Percentiles rank a stretch among this genome's conserved stretches.
Conservation (phyloP, 1,284 basidiomycete species). For the Paramarasmius palmivorus region DNA sequence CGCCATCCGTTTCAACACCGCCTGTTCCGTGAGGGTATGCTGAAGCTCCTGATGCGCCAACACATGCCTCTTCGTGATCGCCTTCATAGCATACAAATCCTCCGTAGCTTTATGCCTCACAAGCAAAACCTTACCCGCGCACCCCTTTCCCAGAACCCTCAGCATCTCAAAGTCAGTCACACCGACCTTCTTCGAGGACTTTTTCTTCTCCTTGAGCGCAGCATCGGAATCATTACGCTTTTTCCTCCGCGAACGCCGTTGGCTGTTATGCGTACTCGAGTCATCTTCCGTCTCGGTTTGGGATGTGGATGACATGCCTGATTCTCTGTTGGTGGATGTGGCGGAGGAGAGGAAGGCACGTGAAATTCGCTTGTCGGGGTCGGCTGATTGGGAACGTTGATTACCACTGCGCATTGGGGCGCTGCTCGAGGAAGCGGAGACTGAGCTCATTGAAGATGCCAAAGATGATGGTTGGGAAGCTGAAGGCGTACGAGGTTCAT, state of each 20-base stretch:
- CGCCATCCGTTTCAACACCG: conserved; percentile 89
- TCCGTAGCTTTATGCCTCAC: conserved; percentile 75
- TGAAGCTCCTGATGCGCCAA: conserved; percentile 93
- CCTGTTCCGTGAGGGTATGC: conserved; percentile 94
- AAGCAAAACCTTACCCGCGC: conserved; percentile 91
- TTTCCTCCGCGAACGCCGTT: conserved; percentile 7
- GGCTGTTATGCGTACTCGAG: conserved; percentile 45
- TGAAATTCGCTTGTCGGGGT: conserved; percentile 62
- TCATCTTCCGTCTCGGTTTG: conserved; percentile 56
- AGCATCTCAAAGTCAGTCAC: conserved; percentile 96
- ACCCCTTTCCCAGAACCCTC: conserved; percentile 93
- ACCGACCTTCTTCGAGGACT: conserved; percentile 66
- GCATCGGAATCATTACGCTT: conserved; percentile 13
- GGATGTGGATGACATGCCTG: conserved; percentile 34
- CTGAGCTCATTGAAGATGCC: conserved; percentile 9
- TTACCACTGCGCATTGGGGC: conserved; percentile 37
- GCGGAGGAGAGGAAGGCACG: conserved; percentile 48
- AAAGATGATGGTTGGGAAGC: conserved; percentile 9
- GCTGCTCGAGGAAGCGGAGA: background rate
- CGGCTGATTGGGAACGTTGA: conserved; percentile 75
- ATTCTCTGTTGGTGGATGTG: conserved; percentile 29
- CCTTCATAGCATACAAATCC: conserved; percentile 89
- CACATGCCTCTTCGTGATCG: conserved; percentile 95
- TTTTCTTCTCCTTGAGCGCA: conserved; percentile 39
- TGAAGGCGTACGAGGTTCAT: conserved; percentile 23